phyloP scores from a whole-genome alignment of 371 early-diverging fungal species.

The Gilbertella persicaria region DNA sequence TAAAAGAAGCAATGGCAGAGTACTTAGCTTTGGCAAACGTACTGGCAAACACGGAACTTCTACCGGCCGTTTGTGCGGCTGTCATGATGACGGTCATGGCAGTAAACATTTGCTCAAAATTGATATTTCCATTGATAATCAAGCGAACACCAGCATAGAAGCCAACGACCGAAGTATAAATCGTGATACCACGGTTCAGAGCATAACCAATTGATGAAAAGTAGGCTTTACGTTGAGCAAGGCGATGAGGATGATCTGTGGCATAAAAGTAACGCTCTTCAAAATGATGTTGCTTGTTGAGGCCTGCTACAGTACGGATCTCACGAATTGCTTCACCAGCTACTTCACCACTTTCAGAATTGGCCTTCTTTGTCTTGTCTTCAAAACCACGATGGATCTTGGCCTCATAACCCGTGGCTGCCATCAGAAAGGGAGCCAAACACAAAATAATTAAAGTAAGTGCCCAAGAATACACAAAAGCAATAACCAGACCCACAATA shows the following conservation, averaged over 20 bases:
- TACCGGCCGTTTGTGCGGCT: slow-evolving; percentile 66
- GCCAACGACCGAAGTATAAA: slow-evolving; percentile 63
- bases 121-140: slow-evolving; percentile 38
- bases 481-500: slow-evolving; percentile 39
- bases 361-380: slow-evolving; percentile 62
- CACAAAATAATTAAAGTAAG: slow-evolving; percentile 60
- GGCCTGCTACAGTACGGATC: slow-evolving; percentile 84
- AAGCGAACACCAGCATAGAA: slow-evolving; percentile 60
- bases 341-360: slow-evolving; percentile 70
- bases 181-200: slow-evolving; percentile 62
- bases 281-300: slow-evolving; percentile 77
- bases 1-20: slow-evolving; percentile 77
- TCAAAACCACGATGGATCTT: slow-evolving; percentile 53
- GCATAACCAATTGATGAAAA: slow-evolving; percentile 66
- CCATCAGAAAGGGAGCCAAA: slow-evolving; percentile 50
- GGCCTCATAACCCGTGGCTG: slow-evolving; percentile 43
- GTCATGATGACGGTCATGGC: slow-evolving; percentile 73
- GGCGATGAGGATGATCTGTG: slow-evolving; percentile 63
- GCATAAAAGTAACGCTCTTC: slow-evolving; percentile 56
- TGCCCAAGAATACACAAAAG: slow-evolving; percentile 56
- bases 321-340: slow-evolving; percentile 85
- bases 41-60: slow-evolving; percentile 53
- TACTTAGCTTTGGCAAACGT: slow-evolving; percentile 78
- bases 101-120: slow-evolving; percentile 50
- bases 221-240: slow-evolving; percentile 57